phyloP scores from a whole-genome alignment of 768 basidiomycete species.

The Xanthoconium stramineum region DNA sequence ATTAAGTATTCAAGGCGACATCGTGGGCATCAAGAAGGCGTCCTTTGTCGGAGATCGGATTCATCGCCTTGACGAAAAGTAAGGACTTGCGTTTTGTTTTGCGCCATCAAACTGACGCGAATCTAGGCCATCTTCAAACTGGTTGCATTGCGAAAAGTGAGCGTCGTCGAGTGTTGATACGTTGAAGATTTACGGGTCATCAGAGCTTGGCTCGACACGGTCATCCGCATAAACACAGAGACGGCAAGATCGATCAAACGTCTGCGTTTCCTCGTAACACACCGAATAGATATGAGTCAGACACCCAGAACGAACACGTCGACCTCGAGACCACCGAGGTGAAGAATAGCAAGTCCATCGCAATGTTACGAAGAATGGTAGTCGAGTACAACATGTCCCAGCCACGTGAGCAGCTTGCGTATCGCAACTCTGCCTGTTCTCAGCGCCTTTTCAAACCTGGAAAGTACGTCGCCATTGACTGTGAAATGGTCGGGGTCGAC shows the following conservation, averaged over 20 bases:
- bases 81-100: conserved; percentile 6
- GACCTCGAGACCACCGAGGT: conserved; percentile 8
- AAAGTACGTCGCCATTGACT: conserved; percentile 68
- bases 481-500: conserved; percentile 40
- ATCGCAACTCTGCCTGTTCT: neutral
- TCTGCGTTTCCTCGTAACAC: too few relatives aligned
- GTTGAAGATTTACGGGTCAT: neutral
- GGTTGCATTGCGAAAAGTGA: conserved; percentile 54
- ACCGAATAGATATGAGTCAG: too few relatives aligned
- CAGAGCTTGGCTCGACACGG: conserved; percentile 11
- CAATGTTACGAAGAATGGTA: conserved; percentile 39
- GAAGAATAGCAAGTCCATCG: conserved; percentile 42
- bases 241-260: conserved; percentile 15
- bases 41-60: neutral
- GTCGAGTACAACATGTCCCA: conserved; percentile 40
- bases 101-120: conserved; percentile 2
- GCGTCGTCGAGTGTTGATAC: neutral
- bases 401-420: conserved; percentile 39
- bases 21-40: neutral
- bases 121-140: conserved; percentile 47
- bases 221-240: conserved; percentile 19
- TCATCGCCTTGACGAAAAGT: conserved; percentile 1
- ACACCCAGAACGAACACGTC: neutral
- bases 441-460: conserved; percentile 46
- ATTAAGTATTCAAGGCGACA: neutral